Percentiles rank a stretch among this genome's conserved stretches.
These are phyloP conservation scores for Brassica balearica DNA, from an alignment of 441 rosid genomes.

Conservation along the genomic window DNA sequence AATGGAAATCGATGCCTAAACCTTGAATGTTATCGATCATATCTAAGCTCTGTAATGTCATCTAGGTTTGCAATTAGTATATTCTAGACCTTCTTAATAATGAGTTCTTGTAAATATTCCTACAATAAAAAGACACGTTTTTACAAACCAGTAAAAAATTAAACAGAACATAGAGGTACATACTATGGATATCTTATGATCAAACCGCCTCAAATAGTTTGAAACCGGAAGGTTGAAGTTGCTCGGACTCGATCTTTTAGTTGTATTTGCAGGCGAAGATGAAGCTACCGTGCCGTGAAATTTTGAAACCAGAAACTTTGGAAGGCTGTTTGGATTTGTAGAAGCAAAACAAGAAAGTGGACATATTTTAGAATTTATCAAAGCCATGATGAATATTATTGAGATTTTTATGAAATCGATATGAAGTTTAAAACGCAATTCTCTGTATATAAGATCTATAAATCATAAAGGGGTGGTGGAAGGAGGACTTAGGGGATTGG, in stretches of 20 bases:
- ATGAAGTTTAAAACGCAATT: neutral
- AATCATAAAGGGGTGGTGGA: neutral
- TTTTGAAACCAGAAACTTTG: neutral
- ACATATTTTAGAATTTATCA: neutral
- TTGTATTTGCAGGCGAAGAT: neutral
- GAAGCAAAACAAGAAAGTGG: constrained; percentile 5
- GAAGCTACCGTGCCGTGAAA: neutral
- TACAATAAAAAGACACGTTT: neutral
- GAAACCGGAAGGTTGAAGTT: neutral
- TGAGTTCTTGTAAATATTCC: constrained; percentile 3
- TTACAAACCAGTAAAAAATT: neutral
- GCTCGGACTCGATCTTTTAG: constrained; percentile 2
- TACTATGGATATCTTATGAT: constrained; percentile 19
- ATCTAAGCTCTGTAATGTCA: constrained; percentile 40
- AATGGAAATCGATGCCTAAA: constrained; percentile 46
- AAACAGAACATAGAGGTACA: neutral
- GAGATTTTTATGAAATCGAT: neutral
- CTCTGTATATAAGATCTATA: neutral
- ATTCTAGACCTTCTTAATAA: constrained; percentile 34
- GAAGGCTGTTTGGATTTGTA: neutral
- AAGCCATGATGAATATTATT: constrained; percentile 9
- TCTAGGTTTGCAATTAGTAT: constrained; percentile 21
- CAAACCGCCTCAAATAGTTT: neutral
- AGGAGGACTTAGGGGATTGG: constrained; percentile 1
- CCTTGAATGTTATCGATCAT: constrained; percentile 61